Evolutionary conservation across 352 stramenopile species (phyloP).

Genomic region (Phytophthora pisi): DNA sequence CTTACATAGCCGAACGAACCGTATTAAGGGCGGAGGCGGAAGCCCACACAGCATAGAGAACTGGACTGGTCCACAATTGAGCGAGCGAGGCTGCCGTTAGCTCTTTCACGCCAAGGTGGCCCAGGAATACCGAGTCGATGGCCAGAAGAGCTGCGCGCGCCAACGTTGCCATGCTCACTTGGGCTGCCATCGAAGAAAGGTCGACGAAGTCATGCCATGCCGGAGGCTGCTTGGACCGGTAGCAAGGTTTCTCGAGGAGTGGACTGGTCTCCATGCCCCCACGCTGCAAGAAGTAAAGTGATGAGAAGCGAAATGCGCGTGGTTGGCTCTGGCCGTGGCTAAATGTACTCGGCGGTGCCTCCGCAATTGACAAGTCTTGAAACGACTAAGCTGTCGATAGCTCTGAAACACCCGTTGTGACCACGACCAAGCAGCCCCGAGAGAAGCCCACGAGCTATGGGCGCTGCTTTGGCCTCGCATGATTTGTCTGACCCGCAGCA

Average conservation of each 20-base stretch:
- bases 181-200: slow-evolving; percentile 64
- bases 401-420: slow-evolving; percentile 14
- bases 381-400: slow-evolving; percentile 23
- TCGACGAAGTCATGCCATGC: slow-evolving; percentile 62
- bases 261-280: slow-evolving; percentile 51
- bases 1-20: slow-evolving; percentile 25
- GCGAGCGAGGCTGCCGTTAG: slow-evolving; percentile 74
- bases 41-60: slow-evolving; percentile 69
- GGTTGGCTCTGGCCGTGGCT: neutral
- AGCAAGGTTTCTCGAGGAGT: slow-evolving; percentile 39
- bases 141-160: slow-evolving; percentile 66
- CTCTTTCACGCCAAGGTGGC: slow-evolving; percentile 75
- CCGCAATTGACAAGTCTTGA: slow-evolving; percentile 4
- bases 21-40: slow-evolving; percentile 70
- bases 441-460: slow-evolving; percentile 19
- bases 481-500: slow-evolving; percentile 27
- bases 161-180: slow-evolving; percentile 71
- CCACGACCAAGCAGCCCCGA: neutral
- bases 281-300: slow-evolving; percentile 13
- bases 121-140: slow-evolving; percentile 81
- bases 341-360: neutral
- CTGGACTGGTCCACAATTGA: slow-evolving; percentile 70
- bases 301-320: neutral
- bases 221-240: slow-evolving; percentile 23
- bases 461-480: slow-evolving; percentile 35